phyloP scores from a whole-genome alignment of 106 monocot genomes.

The Acanthochlamys bracteata region DNA sequence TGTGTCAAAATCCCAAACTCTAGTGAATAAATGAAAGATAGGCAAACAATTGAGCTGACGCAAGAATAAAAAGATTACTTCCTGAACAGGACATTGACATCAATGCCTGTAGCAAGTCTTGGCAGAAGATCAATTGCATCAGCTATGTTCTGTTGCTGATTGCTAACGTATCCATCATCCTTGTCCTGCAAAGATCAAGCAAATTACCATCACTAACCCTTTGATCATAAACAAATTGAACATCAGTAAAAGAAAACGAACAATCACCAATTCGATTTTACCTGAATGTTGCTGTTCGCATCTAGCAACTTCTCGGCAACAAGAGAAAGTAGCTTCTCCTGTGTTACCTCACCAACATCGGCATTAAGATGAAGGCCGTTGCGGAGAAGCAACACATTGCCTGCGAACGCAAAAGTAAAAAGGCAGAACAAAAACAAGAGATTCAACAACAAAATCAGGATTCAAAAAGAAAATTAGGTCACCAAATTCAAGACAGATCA shows the following conservation, averaged over 20 bases:
- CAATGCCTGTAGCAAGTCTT: slow-evolving; percentile 77
- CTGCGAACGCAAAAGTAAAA: slow-evolving; percentile 12
- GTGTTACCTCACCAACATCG: slow-evolving; percentile 60
- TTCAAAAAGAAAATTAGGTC: background rate
- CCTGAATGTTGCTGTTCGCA: slow-evolving; percentile 74
- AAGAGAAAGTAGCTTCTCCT: slow-evolving; percentile 66
- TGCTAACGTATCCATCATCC: slow-evolving; percentile 68
- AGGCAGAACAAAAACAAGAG: background rate
- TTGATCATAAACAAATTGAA: background rate
- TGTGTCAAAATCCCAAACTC: too few relatives aligned
- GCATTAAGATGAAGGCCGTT: slow-evolving; percentile 52
- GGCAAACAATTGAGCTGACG: background rate
- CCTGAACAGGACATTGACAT: slow-evolving; percentile 87
- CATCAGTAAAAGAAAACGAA: background rate
- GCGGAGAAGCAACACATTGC: slow-evolving; percentile 75
- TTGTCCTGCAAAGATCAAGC: slow-evolving; percentile 29
- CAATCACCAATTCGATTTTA: too few relatives aligned
- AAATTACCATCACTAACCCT: background rate
- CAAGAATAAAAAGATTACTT: slow-evolving; percentile 33
- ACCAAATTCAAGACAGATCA: background rate
- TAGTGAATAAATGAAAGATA: too few relatives aligned
- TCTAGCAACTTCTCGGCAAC: slow-evolving; percentile 78
- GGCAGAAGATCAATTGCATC: slow-evolving; percentile 95
- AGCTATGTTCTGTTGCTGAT: slow-evolving; percentile 82
- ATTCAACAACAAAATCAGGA: background rate